These are phyloP conservation scores for Candida broadrunensis DNA, from an alignment of 805 yeast genomes.

Conservation along the genomic window DNA sequence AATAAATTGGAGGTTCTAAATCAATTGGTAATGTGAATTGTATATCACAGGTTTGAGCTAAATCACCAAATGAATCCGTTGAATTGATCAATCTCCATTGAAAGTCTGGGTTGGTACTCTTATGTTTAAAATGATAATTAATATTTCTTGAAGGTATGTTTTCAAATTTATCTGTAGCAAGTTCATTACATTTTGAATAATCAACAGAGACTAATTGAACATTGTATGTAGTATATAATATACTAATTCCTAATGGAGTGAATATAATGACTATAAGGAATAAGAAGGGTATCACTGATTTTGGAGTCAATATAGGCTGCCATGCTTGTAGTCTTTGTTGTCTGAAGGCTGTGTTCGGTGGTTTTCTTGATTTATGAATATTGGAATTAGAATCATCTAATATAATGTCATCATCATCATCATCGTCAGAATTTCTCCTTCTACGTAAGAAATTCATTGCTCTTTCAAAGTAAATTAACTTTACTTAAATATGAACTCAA, in stretches of 20 bases:
- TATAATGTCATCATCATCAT: constrained; percentile 12
- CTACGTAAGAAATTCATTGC: constrained; percentile 35
- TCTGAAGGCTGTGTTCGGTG: constrained; percentile 71
- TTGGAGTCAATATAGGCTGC: constrained; percentile 90
- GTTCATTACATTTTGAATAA: constrained; percentile 67
- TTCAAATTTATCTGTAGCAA: constrained; percentile 39
- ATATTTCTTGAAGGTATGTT: constrained; percentile 61
- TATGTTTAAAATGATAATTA: constrained; percentile 56
- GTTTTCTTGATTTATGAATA: constrained; percentile 35
- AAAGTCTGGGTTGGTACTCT: constrained; percentile 43
- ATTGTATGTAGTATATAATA: constrained; percentile 70
- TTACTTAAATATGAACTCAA: too few relatives aligned
- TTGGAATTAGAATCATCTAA: constrained; percentile 7
- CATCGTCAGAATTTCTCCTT: constrained; percentile 21
- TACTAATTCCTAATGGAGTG: constrained; percentile 88
- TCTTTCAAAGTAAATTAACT: too few relatives aligned
- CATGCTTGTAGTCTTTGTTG: constrained; percentile 70
- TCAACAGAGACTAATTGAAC: constrained; percentile 75
- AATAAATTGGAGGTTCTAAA: constrained; percentile 65
- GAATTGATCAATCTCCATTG: constrained; percentile 55
- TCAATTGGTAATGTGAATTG: constrained; percentile 72
- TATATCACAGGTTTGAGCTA: constrained; percentile 52
- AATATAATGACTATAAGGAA: constrained; percentile 72
- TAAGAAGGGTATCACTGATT: constrained; percentile 82
- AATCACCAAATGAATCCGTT: constrained; percentile 35